Evolutionary conservation across 2,329 filamentous ascomycete species (phyloP).

Genomic region (Aspergillus carbonarius): DNA sequence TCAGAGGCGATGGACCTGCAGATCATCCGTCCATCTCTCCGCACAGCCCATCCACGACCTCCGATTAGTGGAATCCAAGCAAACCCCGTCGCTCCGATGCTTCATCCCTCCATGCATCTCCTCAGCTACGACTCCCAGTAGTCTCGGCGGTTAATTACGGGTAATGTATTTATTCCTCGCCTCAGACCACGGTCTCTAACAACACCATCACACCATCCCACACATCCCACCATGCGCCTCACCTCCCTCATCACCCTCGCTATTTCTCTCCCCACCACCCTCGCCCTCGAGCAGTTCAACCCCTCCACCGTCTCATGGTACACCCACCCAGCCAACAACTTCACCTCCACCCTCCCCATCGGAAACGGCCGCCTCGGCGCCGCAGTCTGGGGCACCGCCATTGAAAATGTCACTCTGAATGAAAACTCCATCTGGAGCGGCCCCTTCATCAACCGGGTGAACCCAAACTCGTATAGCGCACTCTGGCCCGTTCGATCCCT

Average conservation of each 20-base stretch:
- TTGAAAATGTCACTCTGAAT: conserved; percentile 20
- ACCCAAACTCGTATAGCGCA: conserved; percentile 5
- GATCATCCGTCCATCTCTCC: neutral
- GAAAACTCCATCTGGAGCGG: conserved; percentile 24
- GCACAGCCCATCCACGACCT: neutral
- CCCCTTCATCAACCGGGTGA: conserved; percentile 16
- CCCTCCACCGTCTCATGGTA: conserved; percentile 9
- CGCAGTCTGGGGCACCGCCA: conserved; percentile 14
- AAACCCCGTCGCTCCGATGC: neutral
- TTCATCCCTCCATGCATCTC: neutral
- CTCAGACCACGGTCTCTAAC: too few species aligned
- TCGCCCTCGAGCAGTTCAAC: neutral
- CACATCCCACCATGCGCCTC: neutral
- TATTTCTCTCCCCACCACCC: neutral
- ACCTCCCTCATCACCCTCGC: neutral
- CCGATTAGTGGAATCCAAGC: neutral
- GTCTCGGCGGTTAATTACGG: neutral
- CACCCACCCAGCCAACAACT: conserved; percentile 17
- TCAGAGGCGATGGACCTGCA: neutral
- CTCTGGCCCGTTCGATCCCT: neutral
- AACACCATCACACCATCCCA: neutral
- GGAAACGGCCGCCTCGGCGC: conserved; percentile 22
- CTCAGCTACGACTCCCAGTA: too few species aligned
- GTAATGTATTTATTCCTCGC: neutral
- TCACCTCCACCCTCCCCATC: conserved; percentile 18